Conservation (phyloP, 345 rosid genomes). For the Aquilaria malaccensis region DNA sequence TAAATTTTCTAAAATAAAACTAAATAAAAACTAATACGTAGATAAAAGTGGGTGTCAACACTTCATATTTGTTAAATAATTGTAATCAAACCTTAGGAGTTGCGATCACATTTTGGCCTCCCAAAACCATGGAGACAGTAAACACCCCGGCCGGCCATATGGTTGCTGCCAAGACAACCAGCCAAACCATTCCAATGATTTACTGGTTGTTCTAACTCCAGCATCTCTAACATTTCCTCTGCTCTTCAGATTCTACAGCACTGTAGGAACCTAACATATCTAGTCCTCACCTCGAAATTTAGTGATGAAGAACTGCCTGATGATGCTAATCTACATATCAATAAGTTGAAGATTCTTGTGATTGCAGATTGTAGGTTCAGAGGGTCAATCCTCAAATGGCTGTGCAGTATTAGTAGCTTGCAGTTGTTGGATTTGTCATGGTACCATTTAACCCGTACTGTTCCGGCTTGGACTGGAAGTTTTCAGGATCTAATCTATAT, state of each 20-base stretch:
- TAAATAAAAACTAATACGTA: too few species aligned
- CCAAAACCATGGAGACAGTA: too few species aligned
- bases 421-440: constrained; percentile 10
- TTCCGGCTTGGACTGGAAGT: neutral
- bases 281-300: constrained; percentile 2
- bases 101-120: too few species aligned
- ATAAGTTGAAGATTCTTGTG: neutral
- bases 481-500: constrained; percentile 22
- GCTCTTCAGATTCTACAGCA: constrained; percentile 7
- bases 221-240: constrained; percentile 2
- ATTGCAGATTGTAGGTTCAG: neutral
- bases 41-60: too few species aligned
- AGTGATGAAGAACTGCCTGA: constrained; percentile 3
- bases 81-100: too few species aligned
- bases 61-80: too few species aligned
- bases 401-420: neutral
- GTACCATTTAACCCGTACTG: neutral
- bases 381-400: constrained; percentile 3
- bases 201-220: neutral
- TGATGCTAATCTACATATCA: constrained; percentile 1
- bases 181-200: too few species aligned
- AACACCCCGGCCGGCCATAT: too few species aligned
- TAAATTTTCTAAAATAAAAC: too few species aligned
- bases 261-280: constrained; percentile 1
- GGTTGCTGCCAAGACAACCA: too few species aligned